Evolutionary conservation across 1,284 basidiomycete genomes (phyloP).

Genomic region (Lentinus polychrous): DNA sequence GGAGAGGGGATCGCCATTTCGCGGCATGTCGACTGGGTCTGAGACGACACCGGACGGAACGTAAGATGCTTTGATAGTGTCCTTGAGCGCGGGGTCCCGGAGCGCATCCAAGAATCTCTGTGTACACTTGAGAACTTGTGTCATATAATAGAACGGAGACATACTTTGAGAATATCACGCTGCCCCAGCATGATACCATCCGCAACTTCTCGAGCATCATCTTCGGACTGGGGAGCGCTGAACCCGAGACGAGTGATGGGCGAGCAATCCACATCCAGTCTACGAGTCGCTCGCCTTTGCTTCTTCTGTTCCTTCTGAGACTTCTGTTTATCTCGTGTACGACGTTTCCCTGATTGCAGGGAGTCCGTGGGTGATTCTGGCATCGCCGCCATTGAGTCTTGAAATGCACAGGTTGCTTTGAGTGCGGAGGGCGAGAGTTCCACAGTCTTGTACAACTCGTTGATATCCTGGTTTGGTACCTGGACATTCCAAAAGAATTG

Average conservation of each 20-base stretch:
- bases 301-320: conserved; percentile 9
- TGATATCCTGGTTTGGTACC: background rate
- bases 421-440: conserved; percentile 4
- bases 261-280: conserved; percentile 14
- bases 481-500: conserved; percentile 8
- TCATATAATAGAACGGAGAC: background rate
- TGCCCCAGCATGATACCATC: conserved; percentile 18
- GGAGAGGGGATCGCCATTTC: too few relatives aligned
- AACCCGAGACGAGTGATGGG: conserved; percentile 23
- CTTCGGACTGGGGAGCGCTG: conserved; percentile 18
- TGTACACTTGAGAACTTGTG: too few relatives aligned
- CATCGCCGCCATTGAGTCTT: background rate
- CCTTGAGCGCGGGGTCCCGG: conserved; percentile 11
- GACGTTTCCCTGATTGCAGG: background rate
- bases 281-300: background rate
- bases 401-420: background rate
- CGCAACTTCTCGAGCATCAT: conserved; percentile 18
- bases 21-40: too few relatives aligned
- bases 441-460: conserved; percentile 6
- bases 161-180: conserved; percentile 16
- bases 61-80: conserved; percentile 15
- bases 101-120: conserved; percentile 17
- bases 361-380: background rate
- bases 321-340: conserved; percentile 2
- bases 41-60: conserved; percentile 6